Evolutionary conservation across 768 basidiomycete species (phyloP), one percentile per base, ranked within the genome.

Genomic region (Leccinum rimulosum): DNA sequence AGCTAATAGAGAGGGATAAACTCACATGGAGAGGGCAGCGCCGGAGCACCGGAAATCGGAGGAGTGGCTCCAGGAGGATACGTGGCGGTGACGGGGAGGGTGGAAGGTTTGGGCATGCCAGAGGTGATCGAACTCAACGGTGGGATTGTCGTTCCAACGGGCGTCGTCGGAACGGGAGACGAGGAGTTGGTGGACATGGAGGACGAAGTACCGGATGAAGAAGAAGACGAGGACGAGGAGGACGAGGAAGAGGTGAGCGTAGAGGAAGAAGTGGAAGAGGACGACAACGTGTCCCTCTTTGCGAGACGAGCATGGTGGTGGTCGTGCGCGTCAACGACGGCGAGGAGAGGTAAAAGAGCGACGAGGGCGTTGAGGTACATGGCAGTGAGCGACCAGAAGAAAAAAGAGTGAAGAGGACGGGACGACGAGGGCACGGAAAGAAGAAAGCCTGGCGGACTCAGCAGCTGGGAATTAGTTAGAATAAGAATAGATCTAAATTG

Each of bases 21-120:
- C 81, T 59, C 70, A 89, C 89, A 85, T n/a, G 79, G 70, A 0
- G 81, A 76, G 0, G 93, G 93, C 10, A 94, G 75, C 3, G 74
- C 59, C 2, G 89, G 88, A 1, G 83, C 93, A 59, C 88, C 87
- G 33, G 82, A 66, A 45, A 88, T 75, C 1, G 88, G 84, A 3
- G 87, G 81, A 1, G 78, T 77, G 30, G 85, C 82, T 2, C 91
- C 91, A 45, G 85, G 72, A 0, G 81, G 36, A 64, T 75, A 88
- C 0, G 85, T 85, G 3, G 82, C 70, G 4, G 83, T 76, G 17
- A 83, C 74, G 1, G 82, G 68, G 1, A 81, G 76, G 0, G 82
- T 78, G 3, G 81, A 61, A 6, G 78, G 77, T 6, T 81, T 74
- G 5, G 87, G 73, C 85, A 88, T 88, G 55, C 87, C 88, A 36